Base-by-base conservation (phyloP, 108 stramenopile species). In the Thalassiosira profunda region DNA sequence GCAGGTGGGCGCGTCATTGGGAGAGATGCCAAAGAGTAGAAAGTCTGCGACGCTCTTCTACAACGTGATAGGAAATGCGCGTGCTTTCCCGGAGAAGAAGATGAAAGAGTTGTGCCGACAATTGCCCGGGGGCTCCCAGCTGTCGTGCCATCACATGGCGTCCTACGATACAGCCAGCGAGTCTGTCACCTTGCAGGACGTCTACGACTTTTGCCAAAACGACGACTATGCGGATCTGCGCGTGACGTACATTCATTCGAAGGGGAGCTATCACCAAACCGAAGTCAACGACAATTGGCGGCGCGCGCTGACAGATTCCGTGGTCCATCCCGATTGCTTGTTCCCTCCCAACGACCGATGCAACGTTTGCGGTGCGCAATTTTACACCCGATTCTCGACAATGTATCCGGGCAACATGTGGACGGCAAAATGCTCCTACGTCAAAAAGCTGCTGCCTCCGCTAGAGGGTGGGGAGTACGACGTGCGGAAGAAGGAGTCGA, bases 341-440 rank as follows among this genome's bases (percentile, higher is more conserved):
- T 57, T 45, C 25, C 76, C 76, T 34, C 76, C 76, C 38, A 43
- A 76, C 43, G 62, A 76, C 59, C 33, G 36, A 46, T 83, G 82
- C 49, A 68, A 79, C 31, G 74, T 74, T 14, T 83, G 82, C 38
- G 82, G 82, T 4, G 46, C 72, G 4, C 35, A 47, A 9, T 83
- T 83, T 64, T 72, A 74, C 48, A 69, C 82, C 2, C 47, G 79
- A 42, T 83, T 79, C 53, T 52, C 77, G 24, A 68, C 70, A 17
- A 80, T 83, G 49, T 83, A 61, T 66, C 79, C 83, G 6, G 79
- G 79, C 0, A 84, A 84, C 31, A 72, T 84, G 68, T 84, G 79
- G 75, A 65, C 77, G 24, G 67, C 83, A 5, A 71, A 67, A 58
- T 84, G 83, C 44, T 69, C 72, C 41, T 84, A 84, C 31, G 58